Evolutionary conservation across 352 stramenopile species (phyloP), one percentile per base, ranked within the genome.

Genomic region (Globisporangium cystogenes): DNA sequence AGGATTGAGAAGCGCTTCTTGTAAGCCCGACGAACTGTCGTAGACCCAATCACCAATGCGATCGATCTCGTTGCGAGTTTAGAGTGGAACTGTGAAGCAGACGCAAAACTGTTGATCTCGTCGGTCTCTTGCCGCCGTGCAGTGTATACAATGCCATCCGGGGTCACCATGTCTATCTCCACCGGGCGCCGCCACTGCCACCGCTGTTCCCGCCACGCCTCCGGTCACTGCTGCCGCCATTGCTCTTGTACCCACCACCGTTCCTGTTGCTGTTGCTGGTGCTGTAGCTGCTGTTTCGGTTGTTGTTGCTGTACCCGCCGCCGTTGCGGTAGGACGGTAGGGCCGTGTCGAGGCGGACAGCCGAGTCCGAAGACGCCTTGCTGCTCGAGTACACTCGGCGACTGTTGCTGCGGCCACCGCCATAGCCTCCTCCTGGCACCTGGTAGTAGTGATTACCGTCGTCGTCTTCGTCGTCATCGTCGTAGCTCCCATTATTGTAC

Each of bases 391-490:
- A 51, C 46, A 37, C 33, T 41, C 29, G 20, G n/a, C 40, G 40
- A 5, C 14, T 57, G 36, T 23, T 27, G 23, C 21, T 45, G 48
- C 26, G 35, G 7, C 24, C 23, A 12, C 20, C 35, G 48, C 18
- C 50, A 20, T 46, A 65, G 15, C 62, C 55, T 12, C 55, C 59
- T n/a, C 56, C 66, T 20, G 67, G 56, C 2, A 64, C 60, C 27
- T 70, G 59, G 42, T 78, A 71, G 51, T 68, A 64, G 21, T 45
- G 53, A 26, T 45, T 23, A 21, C 50, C 45, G 40, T 80, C 57
- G 20, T 65, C 66, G 15, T 70, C 64, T 7, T 82, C 64, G 36
- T 72, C 68, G 33, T 70, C 65, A 31, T 56, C 56, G 27, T 74
- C 63, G 46, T 83, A 80, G 31, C 31, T 43, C 18, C 45, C 49